Evolutionary conservation across 176 grass and related monocot species (phyloP).

Genomic region (Panicum miliaceum): DNA sequence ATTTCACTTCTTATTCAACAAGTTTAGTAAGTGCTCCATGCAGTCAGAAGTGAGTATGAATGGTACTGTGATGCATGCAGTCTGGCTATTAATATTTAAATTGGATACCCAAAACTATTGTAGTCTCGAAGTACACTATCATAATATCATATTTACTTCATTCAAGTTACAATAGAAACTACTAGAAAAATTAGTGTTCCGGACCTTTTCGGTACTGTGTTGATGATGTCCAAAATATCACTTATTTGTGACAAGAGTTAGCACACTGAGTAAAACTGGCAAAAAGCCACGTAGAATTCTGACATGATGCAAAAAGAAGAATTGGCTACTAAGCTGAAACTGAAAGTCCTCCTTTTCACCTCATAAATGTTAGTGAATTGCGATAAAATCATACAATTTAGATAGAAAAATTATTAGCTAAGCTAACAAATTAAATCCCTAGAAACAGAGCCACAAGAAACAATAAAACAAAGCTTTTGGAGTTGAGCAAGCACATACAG

Average conservation of each 20-base stretch:
- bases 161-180: conserved; percentile 4
- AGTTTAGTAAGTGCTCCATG: neutral
- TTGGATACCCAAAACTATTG: neutral
- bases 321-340: neutral
- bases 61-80: neutral
- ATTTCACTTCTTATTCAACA: neutral
- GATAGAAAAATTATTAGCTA: conserved; percentile 5
- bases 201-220: neutral
- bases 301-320: neutral
- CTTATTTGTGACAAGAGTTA: neutral
- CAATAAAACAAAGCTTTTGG: neutral
- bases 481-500: conserved; percentile 54
- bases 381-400: neutral
- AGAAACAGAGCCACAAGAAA: neutral
- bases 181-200: neutral
- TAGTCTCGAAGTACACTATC: neutral
- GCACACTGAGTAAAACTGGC: neutral
- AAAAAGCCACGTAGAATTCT: neutral
- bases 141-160: neutral
- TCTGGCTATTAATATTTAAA: neutral
- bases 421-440: neutral
- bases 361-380: neutral
- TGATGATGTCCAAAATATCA: neutral
- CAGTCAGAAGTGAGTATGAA: neutral
- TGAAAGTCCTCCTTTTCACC: neutral